Evolutionary conservation across 2,329 filamentous ascomycete genomes (phyloP).

Genomic region (Aspergillus tanneri): DNA sequence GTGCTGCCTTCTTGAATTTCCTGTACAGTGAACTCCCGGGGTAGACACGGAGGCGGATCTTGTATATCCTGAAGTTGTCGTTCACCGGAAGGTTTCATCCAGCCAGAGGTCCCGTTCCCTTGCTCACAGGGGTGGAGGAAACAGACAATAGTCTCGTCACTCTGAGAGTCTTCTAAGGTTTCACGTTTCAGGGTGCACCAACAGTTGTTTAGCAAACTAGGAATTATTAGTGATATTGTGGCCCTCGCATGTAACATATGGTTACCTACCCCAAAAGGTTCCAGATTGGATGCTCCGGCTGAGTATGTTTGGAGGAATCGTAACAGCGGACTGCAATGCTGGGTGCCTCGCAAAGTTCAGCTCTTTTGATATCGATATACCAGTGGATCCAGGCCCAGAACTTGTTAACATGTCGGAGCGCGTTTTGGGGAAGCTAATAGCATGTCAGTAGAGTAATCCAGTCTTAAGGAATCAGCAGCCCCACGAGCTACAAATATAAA

Average conservation of each 20-base stretch:
- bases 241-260: constrained; percentile 10
- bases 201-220: constrained; percentile 53
- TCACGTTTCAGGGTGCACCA: constrained; percentile 50
- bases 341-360: constrained; percentile 44
- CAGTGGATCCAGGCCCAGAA: constrained; percentile 58
- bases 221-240: constrained; percentile 56
- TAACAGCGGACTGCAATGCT: constrained; percentile 50
- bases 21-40: constrained; percentile 54
- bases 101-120: constrained; percentile 46
- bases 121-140: constrained; percentile 52
- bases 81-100: constrained; percentile 52
- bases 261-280: constrained; percentile 46
- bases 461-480: not conserved
- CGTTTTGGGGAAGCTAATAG: constrained; percentile 47
- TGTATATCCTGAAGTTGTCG: constrained; percentile 48
- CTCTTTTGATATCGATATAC: constrained; percentile 51
- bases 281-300: constrained; percentile 49
- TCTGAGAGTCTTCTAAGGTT: constrained; percentile 34
- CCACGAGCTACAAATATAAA: constrained; percentile 11
- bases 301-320: constrained; percentile 53
- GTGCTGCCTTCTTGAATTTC: constrained; percentile 55
- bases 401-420: constrained; percentile 53
- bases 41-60: constrained; percentile 45
- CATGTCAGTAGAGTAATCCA: too few species aligned
- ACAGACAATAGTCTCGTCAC: constrained; percentile 34